Evolutionary conservation across 192 early-diverging fungal genomes (phyloP), one percentile per base, ranked within the genome.

Genomic region (Entomortierella beljakovae): DNA sequence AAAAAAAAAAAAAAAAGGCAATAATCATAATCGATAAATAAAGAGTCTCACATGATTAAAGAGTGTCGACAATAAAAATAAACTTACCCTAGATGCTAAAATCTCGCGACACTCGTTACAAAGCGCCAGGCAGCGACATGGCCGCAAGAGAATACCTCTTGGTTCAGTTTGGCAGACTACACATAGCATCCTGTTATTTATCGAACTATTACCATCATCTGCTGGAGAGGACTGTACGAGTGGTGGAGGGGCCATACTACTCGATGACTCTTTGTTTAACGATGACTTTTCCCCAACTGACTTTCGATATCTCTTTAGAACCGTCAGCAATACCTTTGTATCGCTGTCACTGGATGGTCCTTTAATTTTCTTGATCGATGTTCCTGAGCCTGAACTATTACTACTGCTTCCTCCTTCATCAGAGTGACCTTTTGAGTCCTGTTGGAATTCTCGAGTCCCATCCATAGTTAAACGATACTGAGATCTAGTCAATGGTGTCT

Each of bases 81-180:
- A 28, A 57, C 61, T 53, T 65, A 79, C 75, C 57, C 75, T 64
- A 9, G 75, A 79, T 10, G 75, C 75, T 31, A 79, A 53, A 13
- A 79, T 57, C 29, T 79, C 75, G 18, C 75, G 75, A 31, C 75
- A 79, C 8, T 79, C 75, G 31, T 79, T 79, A 38, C 75, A 79
- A 35, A 79, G 75, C 2, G 75, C 75, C 11, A 79, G 57, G 61
- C 75, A 79, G 10, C 75, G 67, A 54, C 75, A 79, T 2, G 75
- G 75, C 42, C 75, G 57, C 18, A 79, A 43, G 8, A 79, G 23
- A 1, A 79, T 33, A n/a, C 67, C 75, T 16, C 75, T 61, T 6
- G 75, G 75, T 51, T 79, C 75, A 4, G 67, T 59, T 26, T 79
- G 75, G 33, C 75, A 79, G 15, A 79, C 75, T 9, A 79, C 75